Base-by-base conservation (phyloP, 2,329 filamentous ascomycete species). In the Talaromyces sp. region DNA sequence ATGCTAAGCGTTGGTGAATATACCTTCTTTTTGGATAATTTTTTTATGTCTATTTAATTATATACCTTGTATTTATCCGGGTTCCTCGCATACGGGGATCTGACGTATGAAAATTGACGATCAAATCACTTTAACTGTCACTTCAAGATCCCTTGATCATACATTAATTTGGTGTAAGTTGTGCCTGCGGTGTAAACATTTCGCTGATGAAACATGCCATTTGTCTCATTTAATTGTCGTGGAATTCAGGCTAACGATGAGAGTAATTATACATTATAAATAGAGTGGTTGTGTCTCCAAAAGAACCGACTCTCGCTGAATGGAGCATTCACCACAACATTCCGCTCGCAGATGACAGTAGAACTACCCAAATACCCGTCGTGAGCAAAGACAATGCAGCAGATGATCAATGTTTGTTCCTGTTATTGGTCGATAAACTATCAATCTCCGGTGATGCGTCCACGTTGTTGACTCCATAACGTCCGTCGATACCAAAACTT, bases 251-350 rank as follows among this genome's bases (percentile, higher is more conserved):
- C 45, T 48, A 48, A 33, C 10, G 28, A 48, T 48, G 10, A 35
- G 5, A 48, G n/a, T 35, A 33, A 48, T 48, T 48, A 48, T 48
- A 48, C 45, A 48, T 48, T 48, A 48, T 21, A 33, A 25, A 33
- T 48, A 15, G 28, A 35, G n/a, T 8, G n/a, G 10, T 9, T 35
- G 5, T n/a, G 17, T 33, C 45, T 35, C 11, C 22, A 31, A 31
- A 5, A n/a, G 41, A 11, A 5, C 15, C 2, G 7, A 10, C 8
- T 15, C 43, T 19, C 10, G n/a, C 43, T 31, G 25, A 28, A 45
- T 13, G 28, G 7, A 28, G 7, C 8, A 21, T 48, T 8, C 13
- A 15, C 7, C 45, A 17, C 28, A 9, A 19, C 5, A 19, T 6
- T 10, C 25, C 33, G 45, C 28, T 10, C 5, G 33, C 19, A 33